Conservation (phyloP, 2,329 filamentous ascomycete genomes). For the Apiospora sp. region DNA sequence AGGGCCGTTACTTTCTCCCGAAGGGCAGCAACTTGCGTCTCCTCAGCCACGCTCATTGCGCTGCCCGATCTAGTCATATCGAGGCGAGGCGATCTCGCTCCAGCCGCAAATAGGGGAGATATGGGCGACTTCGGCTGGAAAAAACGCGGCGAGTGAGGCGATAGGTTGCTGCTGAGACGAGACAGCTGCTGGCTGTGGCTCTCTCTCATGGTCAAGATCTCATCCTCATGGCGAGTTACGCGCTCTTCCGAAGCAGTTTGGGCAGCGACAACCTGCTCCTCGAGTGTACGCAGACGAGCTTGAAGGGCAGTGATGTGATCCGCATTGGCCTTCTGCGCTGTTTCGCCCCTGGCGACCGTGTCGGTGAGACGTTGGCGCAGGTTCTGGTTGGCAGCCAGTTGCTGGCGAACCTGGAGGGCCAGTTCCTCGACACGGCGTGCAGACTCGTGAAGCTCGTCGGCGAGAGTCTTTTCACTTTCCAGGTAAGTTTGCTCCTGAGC, state of each 20-base stretch:
- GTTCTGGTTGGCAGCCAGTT: conserved; percentile 79
- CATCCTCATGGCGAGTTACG: conserved; percentile 84
- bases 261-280: conserved; percentile 83
- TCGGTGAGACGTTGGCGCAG: conserved; percentile 80
- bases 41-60: conserved; percentile 73
- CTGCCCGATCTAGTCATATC: conserved; percentile 54
- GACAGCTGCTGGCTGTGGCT: conserved; percentile 79
- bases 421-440: conserved; percentile 82
- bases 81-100: conserved; percentile 63
- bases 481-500: conserved; percentile 63
- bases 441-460: conserved; percentile 75
- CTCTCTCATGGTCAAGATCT: conserved; percentile 78
- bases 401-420: conserved; percentile 78
- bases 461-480: conserved; percentile 68
- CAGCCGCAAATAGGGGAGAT: conserved; percentile 66
- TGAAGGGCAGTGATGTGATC: conserved; percentile 86
- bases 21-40: conserved; percentile 71
- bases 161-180: conserved; percentile 66
- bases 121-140: conserved; percentile 67
- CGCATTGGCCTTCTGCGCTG: conserved; percentile 81
- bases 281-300: conserved; percentile 78
- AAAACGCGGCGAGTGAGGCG: conserved; percentile 51
- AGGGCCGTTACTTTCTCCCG: conserved; percentile 28
- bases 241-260: conserved; percentile 89
- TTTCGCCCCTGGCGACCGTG: conserved; percentile 84